Evolutionary conservation across 345 rosid genomes (phyloP).

Genomic region (Tarenaya hassleriana): DNA sequence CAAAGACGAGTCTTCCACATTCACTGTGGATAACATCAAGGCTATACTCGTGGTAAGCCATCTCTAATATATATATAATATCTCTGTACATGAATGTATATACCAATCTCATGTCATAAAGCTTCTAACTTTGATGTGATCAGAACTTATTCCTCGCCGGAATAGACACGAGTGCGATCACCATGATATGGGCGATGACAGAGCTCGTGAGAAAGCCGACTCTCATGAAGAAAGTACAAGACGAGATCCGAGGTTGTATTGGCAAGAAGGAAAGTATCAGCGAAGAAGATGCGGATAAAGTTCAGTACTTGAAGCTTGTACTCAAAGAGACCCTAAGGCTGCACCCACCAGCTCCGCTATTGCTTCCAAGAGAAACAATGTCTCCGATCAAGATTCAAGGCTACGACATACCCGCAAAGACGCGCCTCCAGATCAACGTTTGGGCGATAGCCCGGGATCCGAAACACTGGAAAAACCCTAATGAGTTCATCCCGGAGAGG

Average conservation of each 20-base stretch:
- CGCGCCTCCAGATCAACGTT: slow-evolving; percentile 40
- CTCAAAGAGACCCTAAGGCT: slow-evolving; percentile 57
- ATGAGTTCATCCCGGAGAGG: slow-evolving; percentile 49
- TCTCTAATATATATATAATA: too few species aligned
- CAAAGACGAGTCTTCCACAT: slow-evolving; percentile 15
- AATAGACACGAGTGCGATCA: slow-evolving; percentile 49
- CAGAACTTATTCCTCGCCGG: slow-evolving; percentile 61
- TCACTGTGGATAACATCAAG: slow-evolving; percentile 24
- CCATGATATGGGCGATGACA: slow-evolving; percentile 55
- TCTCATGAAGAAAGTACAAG: slow-evolving; percentile 47
- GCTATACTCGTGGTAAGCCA: slow-evolving; percentile 24
- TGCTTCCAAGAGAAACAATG: slow-evolving; percentile 38
- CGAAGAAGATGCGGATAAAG: slow-evolving; percentile 43
- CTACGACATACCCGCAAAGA: slow-evolving; percentile 39
- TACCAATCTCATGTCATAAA: not conserved
- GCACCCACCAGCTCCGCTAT: slow-evolving; percentile 56
- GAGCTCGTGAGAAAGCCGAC: slow-evolving; percentile 58
- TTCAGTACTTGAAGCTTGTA: slow-evolving; percentile 54
- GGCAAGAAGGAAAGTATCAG: slow-evolving; percentile 31
- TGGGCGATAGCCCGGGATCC: slow-evolving; percentile 49
- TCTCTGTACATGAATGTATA: not conserved
- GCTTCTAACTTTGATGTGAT: not conserved
- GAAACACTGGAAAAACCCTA: slow-evolving; percentile 38
- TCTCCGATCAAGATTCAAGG: slow-evolving; percentile 35
- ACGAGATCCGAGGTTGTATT: slow-evolving; percentile 53